Percentiles rank a stretch among this genome's conserved stretches.
phyloP scores from a whole-genome alignment of 2,329 filamentous ascomycete species.

The Penicillium sp. region DNA sequence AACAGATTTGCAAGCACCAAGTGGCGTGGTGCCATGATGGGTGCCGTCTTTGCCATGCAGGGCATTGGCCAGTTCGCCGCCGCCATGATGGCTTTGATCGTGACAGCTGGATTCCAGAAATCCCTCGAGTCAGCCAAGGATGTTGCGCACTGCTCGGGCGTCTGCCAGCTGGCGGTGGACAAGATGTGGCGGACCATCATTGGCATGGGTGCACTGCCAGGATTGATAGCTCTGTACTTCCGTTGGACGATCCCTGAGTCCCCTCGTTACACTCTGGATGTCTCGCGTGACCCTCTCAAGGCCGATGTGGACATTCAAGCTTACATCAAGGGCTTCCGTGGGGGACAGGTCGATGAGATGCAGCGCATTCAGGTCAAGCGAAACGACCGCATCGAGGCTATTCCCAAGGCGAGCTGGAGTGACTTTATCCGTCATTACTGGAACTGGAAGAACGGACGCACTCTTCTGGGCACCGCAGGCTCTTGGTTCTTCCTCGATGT shows the following conservation, averaged over 20 bases:
- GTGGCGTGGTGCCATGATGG: conserved; percentile 88
- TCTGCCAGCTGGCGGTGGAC: conserved; percentile 73
- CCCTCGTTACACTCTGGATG: conserved; percentile 84
- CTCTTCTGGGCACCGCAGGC: conserved; percentile 77
- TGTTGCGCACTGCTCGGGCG: conserved; percentile 62
- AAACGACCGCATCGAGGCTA: conserved; percentile 59
- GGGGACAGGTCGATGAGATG: conserved; percentile 70
- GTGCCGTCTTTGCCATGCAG: conserved; percentile 84
- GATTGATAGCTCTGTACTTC: conserved; percentile 82
- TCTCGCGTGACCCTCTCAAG: conserved; percentile 74
- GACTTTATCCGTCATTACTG: conserved; percentile 75
- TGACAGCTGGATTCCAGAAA: conserved; percentile 71
- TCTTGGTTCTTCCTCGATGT: conserved; percentile 84
- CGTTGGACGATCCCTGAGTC: conserved; percentile 87
- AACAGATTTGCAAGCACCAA: conserved; percentile 77
- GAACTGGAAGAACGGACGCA: conserved; percentile 71
- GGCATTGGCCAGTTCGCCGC: conserved; percentile 79
- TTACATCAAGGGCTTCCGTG: conserved; percentile 69
- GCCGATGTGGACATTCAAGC: conserved; percentile 73
- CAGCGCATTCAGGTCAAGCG: conserved; percentile 63
- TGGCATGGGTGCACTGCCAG: conserved; percentile 79
- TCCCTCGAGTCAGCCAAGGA: conserved; percentile 59
- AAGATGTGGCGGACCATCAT: conserved; percentile 87
- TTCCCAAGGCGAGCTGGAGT: conserved; percentile 70
- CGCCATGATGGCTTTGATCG: conserved; percentile 75